Evolutionary conservation across 2,329 filamentous ascomycete species (phyloP).

Genomic region (Fusarium sulawesiense): DNA sequence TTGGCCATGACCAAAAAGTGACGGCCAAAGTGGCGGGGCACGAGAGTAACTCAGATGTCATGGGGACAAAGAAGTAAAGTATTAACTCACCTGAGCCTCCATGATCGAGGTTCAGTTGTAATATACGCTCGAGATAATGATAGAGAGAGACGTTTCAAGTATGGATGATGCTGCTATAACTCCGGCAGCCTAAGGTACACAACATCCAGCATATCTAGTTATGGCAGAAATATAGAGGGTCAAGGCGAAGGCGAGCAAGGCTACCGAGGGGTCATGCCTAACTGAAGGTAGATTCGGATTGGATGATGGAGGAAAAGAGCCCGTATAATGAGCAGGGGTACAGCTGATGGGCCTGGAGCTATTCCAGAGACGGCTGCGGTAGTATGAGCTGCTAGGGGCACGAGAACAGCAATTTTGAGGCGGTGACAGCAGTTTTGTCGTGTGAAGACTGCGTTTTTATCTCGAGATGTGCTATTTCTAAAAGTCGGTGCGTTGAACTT

Average conservation of each 20-base stretch:
- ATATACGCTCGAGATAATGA: slow-evolving; percentile 3
- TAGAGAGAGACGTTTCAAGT: slow-evolving; percentile 20
- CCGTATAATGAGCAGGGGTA: slow-evolving; percentile 23
- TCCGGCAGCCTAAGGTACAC: slow-evolving; percentile 55
- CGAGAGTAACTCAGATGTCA: slow-evolving; percentile 41
- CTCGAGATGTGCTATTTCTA: slow-evolving; percentile 49
- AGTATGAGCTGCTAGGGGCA: neutral
- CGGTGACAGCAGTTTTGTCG: slow-evolving; percentile 34
- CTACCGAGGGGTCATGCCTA: slow-evolving; percentile 58
- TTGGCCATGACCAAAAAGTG: slow-evolving; percentile 33
- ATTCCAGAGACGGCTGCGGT: slow-evolving; percentile 4
- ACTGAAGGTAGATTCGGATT: slow-evolving; percentile 26
- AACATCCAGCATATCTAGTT: slow-evolving; percentile 57
- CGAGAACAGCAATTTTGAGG: slow-evolving; percentile 12
- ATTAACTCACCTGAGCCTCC: slow-evolving; percentile 60
- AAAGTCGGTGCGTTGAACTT: slow-evolving; percentile 55
- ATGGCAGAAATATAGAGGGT: slow-evolving; percentile 44
- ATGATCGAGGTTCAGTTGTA: slow-evolving; percentile 51
- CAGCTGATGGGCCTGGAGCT: slow-evolving; percentile 24
- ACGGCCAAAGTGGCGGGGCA: slow-evolving; percentile 47
- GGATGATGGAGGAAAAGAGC: slow-evolving; percentile 34
- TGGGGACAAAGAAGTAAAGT: slow-evolving; percentile 37
- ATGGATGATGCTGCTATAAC: slow-evolving; percentile 56
- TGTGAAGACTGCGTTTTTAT: slow-evolving; percentile 53
- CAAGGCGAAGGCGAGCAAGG: slow-evolving; percentile 51